Conservation (phyloP, 768 basidiomycete species). For the Lentinula guzmanii region DNA sequence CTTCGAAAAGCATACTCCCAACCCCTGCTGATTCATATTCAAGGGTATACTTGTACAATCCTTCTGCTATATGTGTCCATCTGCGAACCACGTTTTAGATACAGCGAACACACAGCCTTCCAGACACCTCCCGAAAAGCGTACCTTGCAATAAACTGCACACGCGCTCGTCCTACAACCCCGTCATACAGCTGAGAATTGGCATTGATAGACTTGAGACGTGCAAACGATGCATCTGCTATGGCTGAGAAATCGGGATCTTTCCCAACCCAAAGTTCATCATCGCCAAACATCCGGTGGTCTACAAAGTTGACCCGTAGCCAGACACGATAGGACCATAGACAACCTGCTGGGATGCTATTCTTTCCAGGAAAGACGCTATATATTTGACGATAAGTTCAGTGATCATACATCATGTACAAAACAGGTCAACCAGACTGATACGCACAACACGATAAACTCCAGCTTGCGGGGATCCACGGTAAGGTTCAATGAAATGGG, state of each 20-base stretch:
- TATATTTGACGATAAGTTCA: background rate
- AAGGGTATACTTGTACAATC: constrained; percentile 47
- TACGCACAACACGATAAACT: constrained; percentile 60
- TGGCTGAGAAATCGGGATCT: constrained; percentile 57
- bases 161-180: constrained; percentile 47
- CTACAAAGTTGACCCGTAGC: constrained; percentile 50
- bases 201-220: constrained; percentile 34
- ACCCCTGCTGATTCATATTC: constrained; percentile 65
- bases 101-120: background rate
- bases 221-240: constrained; percentile 53
- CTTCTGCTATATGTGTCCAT: constrained; percentile 40
- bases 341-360: constrained; percentile 45
- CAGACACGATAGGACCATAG: constrained; percentile 58
- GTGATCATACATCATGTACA: background rate
- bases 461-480: constrained; percentile 48
- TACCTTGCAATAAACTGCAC: constrained; percentile 54
- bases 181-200: constrained; percentile 48
- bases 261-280: constrained; percentile 63
- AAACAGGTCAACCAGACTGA: background rate
- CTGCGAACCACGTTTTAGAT: constrained; percentile 21
- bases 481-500: constrained; percentile 39
- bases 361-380: constrained; percentile 58
- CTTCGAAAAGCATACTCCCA: constrained; percentile 47
- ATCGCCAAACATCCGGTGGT: constrained; percentile 59
- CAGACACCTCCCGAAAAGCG: constrained; percentile 1